Percentiles rank a stretch among this genome's conserved stretches.
These are phyloP conservation scores for Deakozyma indianensis DNA, from an alignment of 805 yeast species.

Conservation along the genomic window DNA sequence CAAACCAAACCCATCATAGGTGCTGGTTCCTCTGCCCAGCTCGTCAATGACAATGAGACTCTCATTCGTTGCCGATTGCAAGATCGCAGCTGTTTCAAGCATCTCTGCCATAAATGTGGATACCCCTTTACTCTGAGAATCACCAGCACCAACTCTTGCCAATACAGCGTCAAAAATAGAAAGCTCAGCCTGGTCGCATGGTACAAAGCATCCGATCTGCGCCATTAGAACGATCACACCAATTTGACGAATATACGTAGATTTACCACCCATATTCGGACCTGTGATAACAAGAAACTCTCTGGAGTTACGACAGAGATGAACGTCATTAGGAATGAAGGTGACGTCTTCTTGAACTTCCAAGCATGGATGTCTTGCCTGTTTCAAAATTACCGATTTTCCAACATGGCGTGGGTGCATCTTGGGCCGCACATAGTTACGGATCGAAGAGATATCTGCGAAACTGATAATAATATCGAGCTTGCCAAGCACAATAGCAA, in stretches of 20 bases:
- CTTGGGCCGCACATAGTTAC: conserved; percentile 62
- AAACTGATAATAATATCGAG: conserved; percentile 76
- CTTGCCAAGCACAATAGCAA: conserved; percentile 51
- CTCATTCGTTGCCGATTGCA: conserved; percentile 61
- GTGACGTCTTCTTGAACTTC: conserved; percentile 82
- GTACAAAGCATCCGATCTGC: conserved; percentile 83
- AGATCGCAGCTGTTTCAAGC: conserved; percentile 83
- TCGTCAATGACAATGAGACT: conserved; percentile 87
- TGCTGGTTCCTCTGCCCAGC: conserved; percentile 84
- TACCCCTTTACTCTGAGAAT: conserved; percentile 91
- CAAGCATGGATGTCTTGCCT: conserved; percentile 90
- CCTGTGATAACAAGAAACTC: conserved; percentile 85
- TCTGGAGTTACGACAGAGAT: conserved; percentile 36
- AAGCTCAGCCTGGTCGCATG: conserved; percentile 63
- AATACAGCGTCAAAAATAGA: conserved; percentile 81
- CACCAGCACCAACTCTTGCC: conserved; percentile 98
- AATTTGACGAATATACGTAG: conserved; percentile 79
- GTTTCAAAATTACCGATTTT: conserved; percentile 34
- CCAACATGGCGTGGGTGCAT: conserved; percentile 38
- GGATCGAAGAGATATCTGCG: conserved; percentile 66
- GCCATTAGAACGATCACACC: conserved; percentile 81
- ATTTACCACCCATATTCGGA: conserved; percentile 96
- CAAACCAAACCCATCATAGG: conserved; percentile 94
- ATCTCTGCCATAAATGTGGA: conserved; percentile 95
- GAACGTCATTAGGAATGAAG: conserved; percentile 89